Evolutionary conservation across 2,329 filamentous ascomycete genomes (phyloP).

Genomic region (Eutypella sp.): DNA sequence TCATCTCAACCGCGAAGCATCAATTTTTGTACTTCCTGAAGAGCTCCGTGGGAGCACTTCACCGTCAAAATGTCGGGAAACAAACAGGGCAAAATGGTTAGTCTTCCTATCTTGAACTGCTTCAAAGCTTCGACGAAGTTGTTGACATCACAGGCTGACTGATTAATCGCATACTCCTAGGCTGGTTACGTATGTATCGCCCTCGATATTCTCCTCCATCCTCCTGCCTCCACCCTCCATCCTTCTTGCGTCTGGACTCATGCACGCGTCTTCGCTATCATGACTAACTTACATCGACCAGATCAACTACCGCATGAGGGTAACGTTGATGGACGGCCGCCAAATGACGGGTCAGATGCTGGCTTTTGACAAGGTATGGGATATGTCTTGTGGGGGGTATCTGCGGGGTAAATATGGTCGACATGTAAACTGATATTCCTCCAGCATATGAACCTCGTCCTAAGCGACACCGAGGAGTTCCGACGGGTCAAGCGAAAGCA

Average conservation of each 20-base stretch:
- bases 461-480: constrained; percentile 98
- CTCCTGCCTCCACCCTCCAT: too few relatives aligned
- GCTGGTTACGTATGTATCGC: constrained; percentile 62
- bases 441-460: constrained; percentile 98
- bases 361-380: constrained; percentile 86
- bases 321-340: constrained; percentile 89
- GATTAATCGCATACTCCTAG: constrained; percentile 48
- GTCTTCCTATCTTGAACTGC: constrained; percentile 39
- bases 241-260: constrained; percentile 2
- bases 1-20: constrained; percentile 19
- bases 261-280: background rate
- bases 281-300: constrained; percentile 38
- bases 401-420: background rate
- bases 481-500: constrained; percentile 83
- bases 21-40: constrained; percentile 41
- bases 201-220: constrained; percentile 23
- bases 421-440: constrained; percentile 3
- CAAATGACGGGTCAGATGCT: constrained; percentile 98
- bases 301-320: constrained; percentile 99
- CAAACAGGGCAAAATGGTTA: constrained; percentile 99
- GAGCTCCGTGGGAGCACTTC: constrained; percentile 39
- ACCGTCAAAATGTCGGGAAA: constrained; percentile 60
- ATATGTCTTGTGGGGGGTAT: too few relatives aligned
- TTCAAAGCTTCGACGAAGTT: constrained; percentile 41
- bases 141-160: constrained; percentile 59